Conservation (phyloP, 2,329 filamentous ascomycete genomes). For the Cytospora piceicola region DNA sequence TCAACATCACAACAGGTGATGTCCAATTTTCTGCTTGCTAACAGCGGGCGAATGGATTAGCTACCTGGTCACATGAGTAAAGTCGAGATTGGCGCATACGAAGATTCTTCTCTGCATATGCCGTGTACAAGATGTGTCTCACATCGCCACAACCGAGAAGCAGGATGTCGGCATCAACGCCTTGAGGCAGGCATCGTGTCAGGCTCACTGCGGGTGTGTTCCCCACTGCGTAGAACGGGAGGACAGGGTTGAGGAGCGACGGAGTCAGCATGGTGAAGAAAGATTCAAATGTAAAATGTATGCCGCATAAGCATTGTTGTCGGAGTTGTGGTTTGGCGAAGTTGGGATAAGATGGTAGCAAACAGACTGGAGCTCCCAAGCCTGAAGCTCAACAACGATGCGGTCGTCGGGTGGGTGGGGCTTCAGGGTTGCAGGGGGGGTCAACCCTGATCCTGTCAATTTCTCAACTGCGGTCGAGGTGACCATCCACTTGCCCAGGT, state of each 20-base stretch:
- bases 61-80: neutral
- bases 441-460: too few species aligned
- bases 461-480: too few species aligned
- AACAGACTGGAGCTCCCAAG: too few species aligned
- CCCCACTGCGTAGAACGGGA: conserved; percentile 53
- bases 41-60: conserved; percentile 35
- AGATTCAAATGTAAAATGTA: neutral
- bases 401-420: too few species aligned
- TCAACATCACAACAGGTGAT: conserved; percentile 62
- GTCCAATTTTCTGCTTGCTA: conserved; percentile 50
- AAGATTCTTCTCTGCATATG: conserved; percentile 46
- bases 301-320: neutral
- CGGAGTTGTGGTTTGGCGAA: too few species aligned
- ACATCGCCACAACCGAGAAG: conserved; percentile 61
- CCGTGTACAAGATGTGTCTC: conserved; percentile 59
- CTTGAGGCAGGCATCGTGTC: conserved; percentile 51
- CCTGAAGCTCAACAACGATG: too few species aligned
- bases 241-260: conserved; percentile 38
- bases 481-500: too few species aligned
- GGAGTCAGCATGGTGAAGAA: conserved; percentile 44
- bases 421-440: too few species aligned
- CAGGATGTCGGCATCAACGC: conserved; percentile 54
- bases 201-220: conserved; percentile 59
- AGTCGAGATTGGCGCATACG: conserved; percentile 35
- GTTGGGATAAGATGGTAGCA: too few species aligned